Evolutionary conservation across 2,329 filamentous ascomycete genomes (phyloP), one percentile per base, ranked within the genome.

Genomic region (Fusarium multiceps): DNA sequence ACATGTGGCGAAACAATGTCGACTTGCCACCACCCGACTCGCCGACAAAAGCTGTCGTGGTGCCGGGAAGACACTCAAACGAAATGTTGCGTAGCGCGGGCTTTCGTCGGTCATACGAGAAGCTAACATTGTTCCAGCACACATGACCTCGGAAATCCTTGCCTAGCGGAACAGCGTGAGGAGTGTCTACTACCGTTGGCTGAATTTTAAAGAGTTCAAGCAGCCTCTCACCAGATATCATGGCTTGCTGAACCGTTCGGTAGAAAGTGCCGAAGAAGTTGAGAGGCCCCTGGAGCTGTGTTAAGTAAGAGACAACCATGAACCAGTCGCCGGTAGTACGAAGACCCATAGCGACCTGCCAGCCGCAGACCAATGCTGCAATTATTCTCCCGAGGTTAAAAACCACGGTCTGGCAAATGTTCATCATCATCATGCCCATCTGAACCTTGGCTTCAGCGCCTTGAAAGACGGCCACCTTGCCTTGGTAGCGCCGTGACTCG

Each of bases 21-120:
- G 95, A 98, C 80, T 99, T 99, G 71, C 96, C 96, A 63, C 96
- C 96, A 47, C 96, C 96, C 32, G 95, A 98, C 79, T 98, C 95
- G 69, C 96, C 96, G 20, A 99, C 96, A 69, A 99, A 90, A 1
- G 96, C 96, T 8, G 95, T 99, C 0, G 94, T 98, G 1, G 94
- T 98, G 55, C 96, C 96, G 3, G 96, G 94, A 20, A 84, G 83
- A 79, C 94, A 98, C 68, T 91, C 90, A 80, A 99, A 98, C 68
- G 88, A 91, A 50, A 99, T 86, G 47, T 94, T 90, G 69, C 92
- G 90, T 67, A 99, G 82, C 3, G 96, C 96, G 9, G 94, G 91
- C 78, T 93, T 94, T 55, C 94, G 92, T 57, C 88, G 84, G 78
- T 98, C 94, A 77, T 99, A 99, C 34, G 93, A 89, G 78, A 99